Conservation (phyloP, 768 basidiomycete genomes). For the Phanerochaete carnosa region DNA sequence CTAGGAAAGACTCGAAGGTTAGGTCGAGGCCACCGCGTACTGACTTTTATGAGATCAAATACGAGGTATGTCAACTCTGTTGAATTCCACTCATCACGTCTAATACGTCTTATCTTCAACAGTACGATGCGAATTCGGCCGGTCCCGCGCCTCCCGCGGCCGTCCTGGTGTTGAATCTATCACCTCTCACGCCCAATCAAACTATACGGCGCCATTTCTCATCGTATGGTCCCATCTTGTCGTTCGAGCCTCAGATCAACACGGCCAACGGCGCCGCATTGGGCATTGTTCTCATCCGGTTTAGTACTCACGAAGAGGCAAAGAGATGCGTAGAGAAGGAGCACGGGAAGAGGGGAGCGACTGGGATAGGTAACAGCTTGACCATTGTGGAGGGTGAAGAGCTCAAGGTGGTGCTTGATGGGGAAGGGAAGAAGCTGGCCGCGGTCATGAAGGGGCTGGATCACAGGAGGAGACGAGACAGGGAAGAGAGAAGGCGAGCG, state of each 20-base stretch:
- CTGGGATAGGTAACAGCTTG: conserved; percentile 34
- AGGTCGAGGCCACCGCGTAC: conserved; percentile 30
- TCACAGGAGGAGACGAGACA: conserved; percentile 42
- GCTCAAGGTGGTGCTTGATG: conserved; percentile 78
- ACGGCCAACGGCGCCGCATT: conserved; percentile 75
- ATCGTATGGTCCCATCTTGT: conserved; percentile 54
- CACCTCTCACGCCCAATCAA: conserved; percentile 64
- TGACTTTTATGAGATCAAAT: conserved; percentile 45
- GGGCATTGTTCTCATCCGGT: conserved; percentile 79
- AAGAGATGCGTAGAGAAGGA: conserved; percentile 60
- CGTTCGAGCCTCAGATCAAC: conserved; percentile 79
- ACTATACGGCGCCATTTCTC: conserved; percentile 66
- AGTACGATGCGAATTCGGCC: conserved; percentile 76
- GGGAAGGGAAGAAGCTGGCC: conserved; percentile 59
- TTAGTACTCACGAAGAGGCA: conserved; percentile 62
- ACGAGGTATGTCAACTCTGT: conserved; percentile 47
- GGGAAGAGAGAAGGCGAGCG: conserved; percentile 26
- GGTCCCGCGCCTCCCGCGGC: conserved; percentile 71
- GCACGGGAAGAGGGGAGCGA: conserved; percentile 59
- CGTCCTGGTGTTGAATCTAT: conserved; percentile 70
- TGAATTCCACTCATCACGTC: neutral
- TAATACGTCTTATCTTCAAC: neutral
- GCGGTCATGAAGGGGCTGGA: conserved; percentile 68
- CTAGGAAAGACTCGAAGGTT: conserved; percentile 43
- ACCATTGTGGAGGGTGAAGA: conserved; percentile 48